These are phyloP conservation scores for Orbilia javanica DNA, from an alignment of 2,329 filamentous ascomycete species.

Conservation along the genomic window DNA sequence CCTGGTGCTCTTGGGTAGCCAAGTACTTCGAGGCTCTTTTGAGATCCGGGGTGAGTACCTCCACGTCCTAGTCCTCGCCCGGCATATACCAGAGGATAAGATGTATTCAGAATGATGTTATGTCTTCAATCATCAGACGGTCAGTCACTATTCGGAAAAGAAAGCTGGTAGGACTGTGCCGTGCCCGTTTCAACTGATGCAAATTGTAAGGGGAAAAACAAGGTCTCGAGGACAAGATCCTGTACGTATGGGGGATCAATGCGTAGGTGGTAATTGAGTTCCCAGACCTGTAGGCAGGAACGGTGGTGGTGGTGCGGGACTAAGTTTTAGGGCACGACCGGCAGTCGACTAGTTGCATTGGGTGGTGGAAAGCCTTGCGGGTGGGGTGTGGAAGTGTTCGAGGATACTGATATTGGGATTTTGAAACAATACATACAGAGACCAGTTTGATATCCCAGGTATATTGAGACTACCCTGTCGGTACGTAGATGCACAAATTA, in stretches of 20 bases:
- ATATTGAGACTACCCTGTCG: slow-evolving; percentile 35
- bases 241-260: slow-evolving; percentile 54
- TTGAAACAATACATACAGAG: slow-evolving; percentile 50
- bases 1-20: neutral
- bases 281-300: slow-evolving; percentile 22
- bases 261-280: slow-evolving; percentile 48
- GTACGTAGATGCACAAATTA: slow-evolving; percentile 42
- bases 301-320: slow-evolving; percentile 31
- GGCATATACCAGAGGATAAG: neutral
- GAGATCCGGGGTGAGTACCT: slow-evolving; percentile 16
- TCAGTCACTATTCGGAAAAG: slow-evolving; percentile 24
- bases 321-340: slow-evolving; percentile 27
- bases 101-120: slow-evolving; percentile 14
- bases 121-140: slow-evolving; percentile 23
- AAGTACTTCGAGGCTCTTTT: slow-evolving; percentile 25
- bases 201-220: slow-evolving; percentile 44
- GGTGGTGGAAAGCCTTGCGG: slow-evolving; percentile 46
- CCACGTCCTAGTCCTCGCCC: slow-evolving; percentile 10
- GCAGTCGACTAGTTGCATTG: slow-evolving; percentile 44
- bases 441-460: slow-evolving; percentile 50
- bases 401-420: slow-evolving; percentile 24
- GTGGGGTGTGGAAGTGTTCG: slow-evolving; percentile 40
- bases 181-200: slow-evolving; percentile 51
- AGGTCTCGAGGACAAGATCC: slow-evolving; percentile 44
- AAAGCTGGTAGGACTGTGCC: slow-evolving; percentile 27